Conservation (phyloP, 768 basidiomycete species). For the Macrocybe gigantea region DNA sequence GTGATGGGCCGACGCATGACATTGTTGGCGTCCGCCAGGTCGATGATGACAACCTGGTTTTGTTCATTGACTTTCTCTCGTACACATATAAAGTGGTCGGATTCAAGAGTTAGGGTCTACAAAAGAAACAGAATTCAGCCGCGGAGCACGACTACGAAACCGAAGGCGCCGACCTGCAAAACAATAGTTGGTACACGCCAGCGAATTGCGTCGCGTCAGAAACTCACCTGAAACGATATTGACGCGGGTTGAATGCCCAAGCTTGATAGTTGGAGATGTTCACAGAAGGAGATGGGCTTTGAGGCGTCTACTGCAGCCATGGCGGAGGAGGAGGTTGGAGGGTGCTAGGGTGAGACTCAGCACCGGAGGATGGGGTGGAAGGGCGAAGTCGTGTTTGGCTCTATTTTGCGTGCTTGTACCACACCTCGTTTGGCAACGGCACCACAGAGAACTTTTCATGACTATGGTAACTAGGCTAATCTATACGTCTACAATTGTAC, state of each 20-base stretch:
- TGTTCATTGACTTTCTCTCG: slow-evolving; percentile 93
- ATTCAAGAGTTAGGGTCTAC: slow-evolving; percentile 91
- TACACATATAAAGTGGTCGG: slow-evolving; percentile 97
- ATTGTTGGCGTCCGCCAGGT: slow-evolving; percentile 96
- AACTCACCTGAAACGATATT: slow-evolving; percentile 89
- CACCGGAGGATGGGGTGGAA: neutral
- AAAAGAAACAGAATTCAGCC: neutral
- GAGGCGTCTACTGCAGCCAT: slow-evolving; percentile 45
- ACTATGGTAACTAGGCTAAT: neutral
- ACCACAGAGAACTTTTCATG: too few relatives aligned
- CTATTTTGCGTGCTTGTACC: neutral
- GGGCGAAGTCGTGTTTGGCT: neutral
- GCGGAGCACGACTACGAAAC: too few relatives aligned
- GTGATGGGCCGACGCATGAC: slow-evolving; percentile 92
- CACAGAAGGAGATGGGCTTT: slow-evolving; percentile 86
- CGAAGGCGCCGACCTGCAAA: slow-evolving; percentile 22
- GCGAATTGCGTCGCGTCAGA: slow-evolving; percentile 24
- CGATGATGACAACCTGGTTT: slow-evolving; percentile 98
- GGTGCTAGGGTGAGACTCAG: slow-evolving; percentile 4
- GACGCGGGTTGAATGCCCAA: slow-evolving; percentile 94
- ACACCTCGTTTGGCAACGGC: neutral
- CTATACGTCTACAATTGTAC: neutral
- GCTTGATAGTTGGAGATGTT: slow-evolving; percentile 92
- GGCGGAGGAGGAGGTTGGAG: slow-evolving; percentile 15
- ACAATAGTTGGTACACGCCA: slow-evolving; percentile 25